These are phyloP conservation scores for Eucalyptus urophylla DNA, from an alignment of 345 rosid species.

Conservation along the genomic window DNA sequence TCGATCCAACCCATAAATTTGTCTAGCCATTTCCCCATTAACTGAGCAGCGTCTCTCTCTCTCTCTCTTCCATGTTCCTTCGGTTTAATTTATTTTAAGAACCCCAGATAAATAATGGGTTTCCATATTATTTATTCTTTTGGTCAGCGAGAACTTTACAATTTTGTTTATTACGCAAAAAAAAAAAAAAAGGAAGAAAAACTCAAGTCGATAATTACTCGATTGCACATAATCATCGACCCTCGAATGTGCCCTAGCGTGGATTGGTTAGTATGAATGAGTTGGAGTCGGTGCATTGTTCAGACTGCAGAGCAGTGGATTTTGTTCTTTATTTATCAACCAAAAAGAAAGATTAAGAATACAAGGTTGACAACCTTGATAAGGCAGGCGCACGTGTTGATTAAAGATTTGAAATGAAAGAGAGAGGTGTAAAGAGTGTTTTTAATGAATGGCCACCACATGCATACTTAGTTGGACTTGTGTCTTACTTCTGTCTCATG, in stretches of 20 bases:
- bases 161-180: not conserved
- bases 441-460: not conserved
- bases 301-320: not conserved
- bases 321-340: not conserved
- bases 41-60: not conserved
- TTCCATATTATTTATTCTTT: not conserved
- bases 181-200: not conserved
- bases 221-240: not conserved
- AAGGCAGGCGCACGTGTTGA: not conserved
- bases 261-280: not conserved
- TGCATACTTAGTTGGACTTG: not conserved
- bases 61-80: not conserved
- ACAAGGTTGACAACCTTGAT: not conserved
- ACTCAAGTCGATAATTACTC: not conserved
- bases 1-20: conserved; percentile 24
- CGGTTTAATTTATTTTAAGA: not conserved
- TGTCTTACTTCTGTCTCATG: not conserved
- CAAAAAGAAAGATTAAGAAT: not conserved
- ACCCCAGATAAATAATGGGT: not conserved
- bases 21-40: conserved; percentile 4
- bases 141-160: not conserved
- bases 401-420: not conserved
- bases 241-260: not conserved
- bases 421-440: not conserved
- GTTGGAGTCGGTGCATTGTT: not conserved